Base-by-base conservation (phyloP, 805 yeast genomes). In the Candida montana region DNA sequence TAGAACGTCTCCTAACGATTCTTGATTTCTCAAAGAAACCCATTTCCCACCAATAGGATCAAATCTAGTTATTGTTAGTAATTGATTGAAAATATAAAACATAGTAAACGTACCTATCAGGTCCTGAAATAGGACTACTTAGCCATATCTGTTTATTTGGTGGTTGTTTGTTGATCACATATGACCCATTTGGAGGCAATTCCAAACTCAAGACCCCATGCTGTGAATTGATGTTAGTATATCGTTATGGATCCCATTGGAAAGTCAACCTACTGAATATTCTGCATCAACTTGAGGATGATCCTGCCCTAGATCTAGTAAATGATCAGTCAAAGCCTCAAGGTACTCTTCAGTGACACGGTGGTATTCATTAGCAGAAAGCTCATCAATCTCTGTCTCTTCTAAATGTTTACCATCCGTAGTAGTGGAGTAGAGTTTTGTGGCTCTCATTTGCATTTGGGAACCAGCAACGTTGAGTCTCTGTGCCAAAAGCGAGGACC, bases 91-190 rank as follows among this genome's bases (percentile, higher is more conserved):
- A 27, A 26, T n/a, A 9, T 9, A 4, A 16, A 24, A 16, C 8
- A 17, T n/a, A 10, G 3, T 12, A 3, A 7, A 42, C 45, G 15
- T 31, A 42, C 45, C 75, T 58, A 57, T 89, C 88, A 6, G 99
- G 99, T 0, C 99, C 99, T 7, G 95, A 83, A 4, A 88, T 57
- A 0, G 99, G 99, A 33, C 95, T 84, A 45, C 95, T 79, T 40
- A 91, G 71, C 99, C 99, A 93, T 24, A 93, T 83, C 61, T 93
- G 99, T 63, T 86, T 83, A 64, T 89, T 93, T 4, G 99, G 97
- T 1, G 99, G 99, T 64, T 93, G 98, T 58, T 89, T 91, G 67
- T 93, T 93, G 57, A 93, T 81, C 23, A 93, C 95, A 58, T 93
- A 93, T 0, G 90, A 75, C 2, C 97, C 98, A 15, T 69, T 67